These are phyloP conservation scores for Lodderomyces margitis DNA, from an alignment of 1,139 yeast genomes.

Conservation along the genomic window DNA sequence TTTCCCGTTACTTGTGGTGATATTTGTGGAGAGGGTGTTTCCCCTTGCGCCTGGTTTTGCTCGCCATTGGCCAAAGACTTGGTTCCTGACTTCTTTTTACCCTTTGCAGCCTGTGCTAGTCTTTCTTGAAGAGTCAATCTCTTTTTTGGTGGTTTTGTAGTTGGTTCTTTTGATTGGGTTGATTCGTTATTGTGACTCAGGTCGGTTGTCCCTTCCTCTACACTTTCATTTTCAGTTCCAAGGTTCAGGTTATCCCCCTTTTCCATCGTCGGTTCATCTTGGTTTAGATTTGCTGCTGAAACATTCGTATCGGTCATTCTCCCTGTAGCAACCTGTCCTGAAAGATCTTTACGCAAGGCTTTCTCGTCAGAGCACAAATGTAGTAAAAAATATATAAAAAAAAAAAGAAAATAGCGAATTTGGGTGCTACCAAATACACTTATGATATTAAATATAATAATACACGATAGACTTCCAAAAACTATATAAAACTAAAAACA, in stretches of 20 bases:
- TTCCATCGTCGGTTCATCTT: neutral
- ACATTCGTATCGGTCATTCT: neutral
- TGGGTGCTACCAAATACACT: neutral
- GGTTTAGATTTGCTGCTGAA: neutral
- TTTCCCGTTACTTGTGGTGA: conserved; percentile 6
- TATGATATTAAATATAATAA: neutral
- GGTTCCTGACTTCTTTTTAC: conserved; percentile 24
- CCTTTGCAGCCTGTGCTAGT: conserved; percentile 74
- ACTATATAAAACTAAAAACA: too few species aligned
- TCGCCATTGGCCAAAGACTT: conserved; percentile 2
- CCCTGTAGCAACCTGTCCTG: neutral
- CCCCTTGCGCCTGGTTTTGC: conserved; percentile 9
- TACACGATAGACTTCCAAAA: neutral
- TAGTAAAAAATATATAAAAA: neutral
- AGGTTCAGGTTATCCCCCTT: neutral
- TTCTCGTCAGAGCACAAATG: neutral
- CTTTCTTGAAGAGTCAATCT: conserved; percentile 75
- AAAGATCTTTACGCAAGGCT: neutral
- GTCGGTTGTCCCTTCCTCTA: neutral
- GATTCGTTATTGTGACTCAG: neutral
- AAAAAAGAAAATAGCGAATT: too few species aligned
- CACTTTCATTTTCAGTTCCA: neutral
- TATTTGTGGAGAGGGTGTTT: conserved; percentile 8
- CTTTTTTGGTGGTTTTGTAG: conserved; percentile 24
- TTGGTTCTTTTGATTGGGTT: neutral